These are phyloP conservation scores for Ophiosphaerella herpotricha DNA, from an alignment of 2,329 filamentous ascomycete genomes.

Conservation along the genomic window DNA sequence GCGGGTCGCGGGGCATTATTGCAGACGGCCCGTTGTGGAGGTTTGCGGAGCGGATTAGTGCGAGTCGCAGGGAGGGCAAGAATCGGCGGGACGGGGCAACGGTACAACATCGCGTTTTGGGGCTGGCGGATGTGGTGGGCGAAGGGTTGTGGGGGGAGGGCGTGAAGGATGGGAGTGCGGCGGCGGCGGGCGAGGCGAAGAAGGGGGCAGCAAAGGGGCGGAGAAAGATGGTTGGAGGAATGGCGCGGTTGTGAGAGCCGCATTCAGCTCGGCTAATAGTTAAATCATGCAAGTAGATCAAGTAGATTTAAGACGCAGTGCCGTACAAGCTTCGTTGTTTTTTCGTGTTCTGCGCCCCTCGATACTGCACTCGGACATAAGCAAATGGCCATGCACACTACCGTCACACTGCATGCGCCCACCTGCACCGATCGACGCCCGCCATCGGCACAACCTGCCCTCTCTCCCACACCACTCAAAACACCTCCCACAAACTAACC, in stretches of 20 bases:
- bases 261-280: too few relatives aligned
- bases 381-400: not conserved
- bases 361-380: not conserved
- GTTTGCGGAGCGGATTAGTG: constrained; percentile 86
- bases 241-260: constrained; percentile 33
- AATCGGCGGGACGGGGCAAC: constrained; percentile 92
- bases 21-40: constrained; percentile 83
- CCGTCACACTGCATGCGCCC: constrained; percentile 4
- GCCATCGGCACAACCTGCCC: constrained; percentile 4
- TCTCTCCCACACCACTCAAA: constrained; percentile 47
- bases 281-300: too few relatives aligned
- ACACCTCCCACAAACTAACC: constrained; percentile 94
- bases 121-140: constrained; percentile 76
- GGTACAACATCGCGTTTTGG: constrained; percentile 79
- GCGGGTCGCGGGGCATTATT: constrained; percentile 61
- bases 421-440: constrained; percentile 2
- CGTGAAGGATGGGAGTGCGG: constrained; percentile 12
- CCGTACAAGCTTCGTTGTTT: too few relatives aligned
- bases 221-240: constrained; percentile 39
- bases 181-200: constrained; percentile 11
- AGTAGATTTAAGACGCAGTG: too few relatives aligned
- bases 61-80: constrained; percentile 86
- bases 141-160: constrained; percentile 65
- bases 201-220: constrained; percentile 31
- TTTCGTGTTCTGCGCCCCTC: too few relatives aligned